These are phyloP conservation scores for Candida jianshihensis DNA, from an alignment of 805 yeast genomes.

Conservation along the genomic window DNA sequence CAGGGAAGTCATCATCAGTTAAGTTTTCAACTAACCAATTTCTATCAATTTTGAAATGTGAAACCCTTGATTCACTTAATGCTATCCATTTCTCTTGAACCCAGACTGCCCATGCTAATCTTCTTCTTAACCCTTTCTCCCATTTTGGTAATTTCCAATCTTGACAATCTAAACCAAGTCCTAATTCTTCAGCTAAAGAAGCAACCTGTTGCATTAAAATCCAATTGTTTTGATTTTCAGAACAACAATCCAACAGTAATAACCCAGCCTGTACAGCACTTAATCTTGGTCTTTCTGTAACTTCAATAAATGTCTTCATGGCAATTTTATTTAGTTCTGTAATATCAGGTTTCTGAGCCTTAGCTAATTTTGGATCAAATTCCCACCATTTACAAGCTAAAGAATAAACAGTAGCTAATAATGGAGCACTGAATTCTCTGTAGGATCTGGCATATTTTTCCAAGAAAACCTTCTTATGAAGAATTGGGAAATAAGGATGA, in stretches of 20 bases:
- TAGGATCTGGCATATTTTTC: slow-evolving; percentile 90
- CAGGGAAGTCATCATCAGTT: slow-evolving; percentile 71
- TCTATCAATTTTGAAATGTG: slow-evolving; percentile 62
- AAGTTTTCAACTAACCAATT: slow-evolving; percentile 78
- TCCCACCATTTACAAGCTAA: slow-evolving; percentile 95
- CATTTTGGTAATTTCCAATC: slow-evolving; percentile 91
- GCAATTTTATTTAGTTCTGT: slow-evolving; percentile 65
- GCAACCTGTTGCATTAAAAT: slow-evolving; percentile 80
- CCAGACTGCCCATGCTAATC: slow-evolving; percentile 95
- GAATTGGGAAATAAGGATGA: slow-evolving; percentile 87
- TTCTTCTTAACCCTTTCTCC: slow-evolving; percentile 84
- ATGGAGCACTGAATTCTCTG: slow-evolving; percentile 85
- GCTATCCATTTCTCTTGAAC: slow-evolving; percentile 90
- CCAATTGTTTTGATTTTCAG: slow-evolving; percentile 70
- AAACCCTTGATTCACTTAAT: slow-evolving; percentile 74
- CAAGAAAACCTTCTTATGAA: slow-evolving; percentile 85
- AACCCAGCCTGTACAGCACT: slow-evolving; percentile 91
- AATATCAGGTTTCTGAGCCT: slow-evolving; percentile 74
- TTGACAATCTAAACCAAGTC: slow-evolving; percentile 84
- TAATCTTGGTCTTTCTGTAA: slow-evolving; percentile 78
- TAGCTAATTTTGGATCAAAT: slow-evolving; percentile 55
- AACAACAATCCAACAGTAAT: slow-evolving; percentile 54
- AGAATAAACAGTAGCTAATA: slow-evolving; percentile 84
- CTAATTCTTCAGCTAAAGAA: slow-evolving; percentile 83
- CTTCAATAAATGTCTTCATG: slow-evolving; percentile 55